Evolutionary conservation across 805 yeast species (phyloP), one percentile per base, ranked within the genome.

Genomic region (Wickerhamomyces chambardii): DNA sequence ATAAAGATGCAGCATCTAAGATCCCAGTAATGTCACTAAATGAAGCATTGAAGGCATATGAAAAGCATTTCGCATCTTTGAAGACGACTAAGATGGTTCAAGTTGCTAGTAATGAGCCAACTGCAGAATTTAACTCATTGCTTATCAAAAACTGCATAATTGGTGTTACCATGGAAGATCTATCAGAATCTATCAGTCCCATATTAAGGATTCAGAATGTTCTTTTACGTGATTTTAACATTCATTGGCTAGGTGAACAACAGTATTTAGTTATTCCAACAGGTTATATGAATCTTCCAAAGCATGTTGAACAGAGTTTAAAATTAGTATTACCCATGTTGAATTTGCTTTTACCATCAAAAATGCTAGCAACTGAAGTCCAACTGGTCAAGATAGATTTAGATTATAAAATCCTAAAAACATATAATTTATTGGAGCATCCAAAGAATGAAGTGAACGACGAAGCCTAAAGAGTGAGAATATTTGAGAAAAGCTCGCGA

Each of bases 331-430:
- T 59, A 48, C 61, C 63, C 31, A 30, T 48, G 3, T 52, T 73
- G 36, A 51, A 53, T 36, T 46, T 40, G 7, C 41, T 43, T 15
- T 47, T 74, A 28, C 52, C 60, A 25, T 60, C 57, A 4, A 53
- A 59, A 30, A 68, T 63, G 28, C 42, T 75, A 22, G 80, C 79
- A 4, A 68, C 68, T 46, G 65, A 63, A 32, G 70, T 78, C 44
- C 56, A 60, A 29, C 48, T 70, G 40, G 66, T 73, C 36, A 56
- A 61, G 42, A 48, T 69, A 24, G 70, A 73, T 40, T 47, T 47
- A 14, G 48, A 43, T 6, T 33, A 36, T 16, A 30, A 28, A 15
- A 24, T 39, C 15, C 9, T 29, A 10, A 34, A 31, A 17, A 22
- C 6, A 15, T 15, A 16, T 30, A 16, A 14, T n/a, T n/a, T 24